Percentiles rank a stretch among this genome's conserved stretches.
Conservation (phyloP, 2,329 filamentous ascomycete genomes). For the Talaromyces sp. region DNA sequence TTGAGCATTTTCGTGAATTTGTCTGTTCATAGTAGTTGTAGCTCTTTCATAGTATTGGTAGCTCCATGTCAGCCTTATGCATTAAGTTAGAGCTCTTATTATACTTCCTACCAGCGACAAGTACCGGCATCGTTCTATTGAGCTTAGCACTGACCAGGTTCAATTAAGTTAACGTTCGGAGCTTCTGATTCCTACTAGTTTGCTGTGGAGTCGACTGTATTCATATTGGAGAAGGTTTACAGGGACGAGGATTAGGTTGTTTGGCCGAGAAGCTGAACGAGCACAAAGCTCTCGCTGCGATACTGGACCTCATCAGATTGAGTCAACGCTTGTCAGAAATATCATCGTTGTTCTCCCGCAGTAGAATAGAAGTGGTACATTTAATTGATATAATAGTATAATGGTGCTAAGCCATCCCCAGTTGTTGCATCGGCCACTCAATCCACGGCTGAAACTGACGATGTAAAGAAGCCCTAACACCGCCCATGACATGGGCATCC, state of each 20-base stretch:
- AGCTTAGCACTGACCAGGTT: neutral
- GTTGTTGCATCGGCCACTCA: constrained; percentile 5
- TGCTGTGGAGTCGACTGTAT: neutral
- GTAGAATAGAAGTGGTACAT: neutral
- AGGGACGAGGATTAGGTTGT: neutral
- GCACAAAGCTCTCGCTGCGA: no score
- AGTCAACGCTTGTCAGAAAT: neutral
- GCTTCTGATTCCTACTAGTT: neutral
- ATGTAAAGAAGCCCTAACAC: constrained; percentile 24
- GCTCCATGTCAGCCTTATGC: neutral
- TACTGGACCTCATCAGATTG: no score
- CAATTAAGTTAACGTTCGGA: neutral
- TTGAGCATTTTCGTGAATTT: no score
- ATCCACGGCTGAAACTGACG: constrained; percentile 18
- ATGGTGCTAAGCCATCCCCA: neutral
- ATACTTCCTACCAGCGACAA: neutral
- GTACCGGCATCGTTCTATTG: neutral
- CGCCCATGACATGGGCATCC: constrained; percentile 32
- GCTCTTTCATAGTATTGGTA: no score
- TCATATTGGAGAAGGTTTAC: neutral
- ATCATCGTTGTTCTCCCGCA: neutral
- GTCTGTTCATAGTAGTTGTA: neutral
- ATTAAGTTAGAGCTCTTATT: neutral
- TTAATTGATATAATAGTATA: neutral
- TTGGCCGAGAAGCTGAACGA: no score